phyloP scores from a whole-genome alignment of 2,329 filamentous ascomycete genomes.

The Colletotrichum costaricense region DNA sequence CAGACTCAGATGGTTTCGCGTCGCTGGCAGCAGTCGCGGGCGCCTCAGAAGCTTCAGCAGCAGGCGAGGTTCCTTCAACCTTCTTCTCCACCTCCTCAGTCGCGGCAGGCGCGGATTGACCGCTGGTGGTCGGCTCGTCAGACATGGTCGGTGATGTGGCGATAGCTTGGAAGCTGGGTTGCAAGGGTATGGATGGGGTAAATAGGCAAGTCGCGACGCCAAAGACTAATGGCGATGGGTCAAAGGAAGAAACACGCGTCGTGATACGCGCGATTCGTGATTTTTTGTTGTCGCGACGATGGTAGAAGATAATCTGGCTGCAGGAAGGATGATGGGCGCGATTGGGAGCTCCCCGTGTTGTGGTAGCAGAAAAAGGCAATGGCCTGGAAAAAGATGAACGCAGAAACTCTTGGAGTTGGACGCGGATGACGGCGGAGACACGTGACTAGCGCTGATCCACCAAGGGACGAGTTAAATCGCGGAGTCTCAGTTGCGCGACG shows the following conservation, averaged over 20 bases:
- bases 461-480: slow-evolving; percentile 32
- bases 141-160: slow-evolving; percentile 47
- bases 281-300: slow-evolving; percentile 28
- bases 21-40: slow-evolving; percentile 36
- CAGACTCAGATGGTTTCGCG: slow-evolving; percentile 40
- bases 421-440: slow-evolving; percentile 34
- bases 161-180: slow-evolving; percentile 21
- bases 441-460: slow-evolving; percentile 35
- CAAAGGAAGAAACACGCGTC: slow-evolving; percentile 41
- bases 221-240: slow-evolving; percentile 30
- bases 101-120: slow-evolving; percentile 33
- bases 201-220: slow-evolving; percentile 32
- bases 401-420: slow-evolving; percentile 37
- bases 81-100: slow-evolving; percentile 42
- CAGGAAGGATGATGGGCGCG: slow-evolving; percentile 46
- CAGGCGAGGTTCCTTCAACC: slow-evolving; percentile 47
- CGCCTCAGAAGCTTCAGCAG: slow-evolving; percentile 43
- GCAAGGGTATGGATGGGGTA: slow-evolving; percentile 26
- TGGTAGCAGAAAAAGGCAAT: slow-evolving; percentile 39
- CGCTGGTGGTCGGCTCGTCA: slow-evolving; percentile 45
- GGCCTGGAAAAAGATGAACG: slow-evolving; percentile 36
- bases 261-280: slow-evolving; percentile 40
- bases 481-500: slow-evolving; percentile 31
- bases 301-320: slow-evolving; percentile 34
- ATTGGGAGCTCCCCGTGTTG: slow-evolving; percentile 47